Evolutionary conservation across 768 basidiomycete genomes (phyloP), one percentile per base, ranked within the genome.

Genomic region (Suillus variegatus): DNA sequence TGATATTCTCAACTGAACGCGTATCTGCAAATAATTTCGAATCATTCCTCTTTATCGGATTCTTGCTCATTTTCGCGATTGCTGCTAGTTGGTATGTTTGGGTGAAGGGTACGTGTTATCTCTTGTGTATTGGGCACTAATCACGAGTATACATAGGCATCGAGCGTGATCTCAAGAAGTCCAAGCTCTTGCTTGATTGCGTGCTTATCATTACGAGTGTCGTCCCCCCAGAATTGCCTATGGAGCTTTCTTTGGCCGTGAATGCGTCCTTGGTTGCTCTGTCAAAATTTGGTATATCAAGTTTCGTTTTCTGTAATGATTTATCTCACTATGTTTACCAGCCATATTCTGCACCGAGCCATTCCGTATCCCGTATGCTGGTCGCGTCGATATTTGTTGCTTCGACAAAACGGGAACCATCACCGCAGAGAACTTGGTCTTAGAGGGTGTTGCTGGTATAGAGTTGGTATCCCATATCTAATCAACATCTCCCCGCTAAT

Each of bases 351-450:
- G 97, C 75, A 99, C 97, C 20, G 97, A 99, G 72, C 97, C 97
- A 1, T 99, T 99, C 87, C 88, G 97, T 25, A 99, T 99, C 67
- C 96, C 97, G 0, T 93, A 82, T 67, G 97, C 97, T 6, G 97
- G 97, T 6, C 87, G 95, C 25, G 95, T 99, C 3, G 97, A 99
- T 70, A 91, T 99, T 18, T 99, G 97, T 78, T 99, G 97, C 78
- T 99, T 99, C 71, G 97, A 99, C 79, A 99, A 99, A 84, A 99
- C 97, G 0, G 97, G 97, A 28, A 99, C 97, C 0, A 98, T 99
- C 70, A 99, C 97, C 0, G 94, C 94, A 0, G 96, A 98, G 76
- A 91, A 95, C 75, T 80, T 99, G 14, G 95, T 98, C 9, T 84
- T 99, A 1, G 96, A 99, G 74, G 97, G 97, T 62, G 86, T 99